A percentile compares a stretch with the other conserved stretches of the same genome.
Evolutionary conservation across 148 eudicot species (phyloP).

Genomic region (Spergularia bocconei): DNA sequence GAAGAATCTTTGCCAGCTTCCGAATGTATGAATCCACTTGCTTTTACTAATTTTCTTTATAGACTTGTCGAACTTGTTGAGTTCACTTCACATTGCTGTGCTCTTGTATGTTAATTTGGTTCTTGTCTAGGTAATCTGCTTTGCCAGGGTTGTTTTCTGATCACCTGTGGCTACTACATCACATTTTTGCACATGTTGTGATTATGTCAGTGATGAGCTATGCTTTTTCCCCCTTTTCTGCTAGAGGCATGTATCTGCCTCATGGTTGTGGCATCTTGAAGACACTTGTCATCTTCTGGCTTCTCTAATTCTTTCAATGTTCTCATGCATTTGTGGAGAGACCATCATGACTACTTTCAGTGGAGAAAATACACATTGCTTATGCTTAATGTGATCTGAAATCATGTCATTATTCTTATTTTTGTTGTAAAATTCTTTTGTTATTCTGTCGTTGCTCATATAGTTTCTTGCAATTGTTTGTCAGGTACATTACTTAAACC

Average conservation of each 20-base stretch:
- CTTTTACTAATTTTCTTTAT: not conserved
- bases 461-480: not conserved
- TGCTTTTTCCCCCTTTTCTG: not conserved
- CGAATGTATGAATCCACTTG: constrained; percentile 44
- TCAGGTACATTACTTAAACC: constrained; percentile 26
- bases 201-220: not conserved
- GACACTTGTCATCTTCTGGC: not conserved
- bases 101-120: not conserved
- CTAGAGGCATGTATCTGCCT: not conserved
- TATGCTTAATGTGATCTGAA: not conserved
- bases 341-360: not conserved
- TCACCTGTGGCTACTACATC: not conserved
- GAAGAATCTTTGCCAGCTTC: constrained; percentile 29
- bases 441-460: not conserved
- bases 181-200: not conserved
- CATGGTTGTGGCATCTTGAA: too few species aligned
- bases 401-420: not conserved
- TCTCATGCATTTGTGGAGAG: too few species aligned
- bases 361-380: too few species aligned
- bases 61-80: constrained; percentile 1
- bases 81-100: not conserved
- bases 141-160: constrained; percentile 1
- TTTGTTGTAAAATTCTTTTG: not conserved
- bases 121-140: too few species aligned
- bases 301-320: not conserved